Evolutionary conservation across 2,329 filamentous ascomycete species (phyloP), one percentile per base, ranked within the genome.

Genomic region (Periconia macrospinosa): DNA sequence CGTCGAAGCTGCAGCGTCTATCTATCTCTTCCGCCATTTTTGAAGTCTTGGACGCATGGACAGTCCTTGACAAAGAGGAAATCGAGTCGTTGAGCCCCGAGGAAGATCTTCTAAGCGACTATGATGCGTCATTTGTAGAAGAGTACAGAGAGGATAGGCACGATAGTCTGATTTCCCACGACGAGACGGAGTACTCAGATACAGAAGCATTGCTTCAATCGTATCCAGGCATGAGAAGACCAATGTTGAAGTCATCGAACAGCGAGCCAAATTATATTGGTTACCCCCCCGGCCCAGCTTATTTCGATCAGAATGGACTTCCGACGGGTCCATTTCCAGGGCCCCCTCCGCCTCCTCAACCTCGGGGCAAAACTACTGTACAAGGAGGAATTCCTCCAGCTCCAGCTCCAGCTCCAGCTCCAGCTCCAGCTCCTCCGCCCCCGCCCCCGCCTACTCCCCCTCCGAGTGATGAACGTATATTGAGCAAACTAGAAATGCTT

Each of bases 401-500:
- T 8, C 51, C 56, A n/a, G n/a, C n/a, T n/a, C n/a, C n/a, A n/a
- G n/a, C n/a, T n/a, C n/a, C n/a, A n/a, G n/a, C n/a, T n/a, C n/a
- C n/a, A n/a, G 8, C 8, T 27, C 23, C 23, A 27, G 23, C 8
- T 1, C 53, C 59, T 2, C 54, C 56, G 19, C 45, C 58, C 35
- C 46, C 50, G 33, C 62, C 64, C 5, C 59, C 59, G 41, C 61
- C 58, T 1, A 60, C 62, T 41, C 63, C 62, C 23, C 59, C 59
- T 18, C 55, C 41, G 2, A 65, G 66, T 47, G 68, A 71, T 47
- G 65, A 74, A 40, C 56, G 58, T 13, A 65, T 70, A 63, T 58
- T 75, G 15, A 59, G 56, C 40, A 72, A 73, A 50, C 60, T 58
- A 10, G 68, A 70, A 30, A 64, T 63, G 30, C 30, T 56, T 23